A percentile compares a stretch with the other conserved stretches of the same genome.
Conservation (phyloP, 805 yeast species). For the Saccharomyces mikatae region DNA sequence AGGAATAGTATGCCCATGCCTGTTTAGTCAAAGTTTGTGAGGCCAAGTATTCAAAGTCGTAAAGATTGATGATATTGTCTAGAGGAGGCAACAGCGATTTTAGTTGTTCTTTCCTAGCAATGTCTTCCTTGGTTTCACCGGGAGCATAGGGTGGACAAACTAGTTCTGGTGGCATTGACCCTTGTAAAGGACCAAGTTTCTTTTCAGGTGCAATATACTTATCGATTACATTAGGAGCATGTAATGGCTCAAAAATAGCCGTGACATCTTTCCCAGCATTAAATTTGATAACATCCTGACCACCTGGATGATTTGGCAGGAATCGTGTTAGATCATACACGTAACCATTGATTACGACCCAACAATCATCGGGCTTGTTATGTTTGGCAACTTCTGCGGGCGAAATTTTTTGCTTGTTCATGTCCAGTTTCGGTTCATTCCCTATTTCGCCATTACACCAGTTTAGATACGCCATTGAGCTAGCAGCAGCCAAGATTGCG, state of each 20-base stretch:
- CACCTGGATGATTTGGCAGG: slow-evolving; percentile 74
- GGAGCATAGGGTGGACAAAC: slow-evolving; percentile 27
- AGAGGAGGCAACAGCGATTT: slow-evolving; percentile 56
- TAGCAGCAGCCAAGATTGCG: slow-evolving; percentile 3
- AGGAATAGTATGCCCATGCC: slow-evolving; percentile 90
- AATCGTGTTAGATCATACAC: slow-evolving; percentile 74
- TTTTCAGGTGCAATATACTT: slow-evolving; percentile 51
- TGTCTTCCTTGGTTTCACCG: slow-evolving; percentile 29
- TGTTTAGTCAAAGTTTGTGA: slow-evolving; percentile 63
- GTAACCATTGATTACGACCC: slow-evolving; percentile 76
- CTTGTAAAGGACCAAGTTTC: slow-evolving; percentile 50
- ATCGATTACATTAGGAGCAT: slow-evolving; percentile 78
- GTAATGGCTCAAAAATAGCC: slow-evolving; percentile 78
- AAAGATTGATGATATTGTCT: slow-evolving; percentile 61
- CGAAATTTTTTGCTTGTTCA: slow-evolving; percentile 14
- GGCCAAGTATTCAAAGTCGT: slow-evolving; percentile 85
- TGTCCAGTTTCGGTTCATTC: slow-evolving; percentile 11
- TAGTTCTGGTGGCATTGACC: slow-evolving; percentile 25
- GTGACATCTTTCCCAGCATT: slow-evolving; percentile 84
- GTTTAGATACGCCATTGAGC: not conserved
- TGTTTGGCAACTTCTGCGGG: slow-evolving; percentile 59
- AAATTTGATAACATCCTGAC: slow-evolving; percentile 62
- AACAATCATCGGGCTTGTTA: slow-evolving; percentile 62
- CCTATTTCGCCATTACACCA: slow-evolving; percentile 1
- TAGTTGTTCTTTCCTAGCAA: slow-evolving; percentile 20